Evolutionary conservation across 192 early-diverging fungal species (phyloP).

Genomic region (Coemansia erecta): DNA sequence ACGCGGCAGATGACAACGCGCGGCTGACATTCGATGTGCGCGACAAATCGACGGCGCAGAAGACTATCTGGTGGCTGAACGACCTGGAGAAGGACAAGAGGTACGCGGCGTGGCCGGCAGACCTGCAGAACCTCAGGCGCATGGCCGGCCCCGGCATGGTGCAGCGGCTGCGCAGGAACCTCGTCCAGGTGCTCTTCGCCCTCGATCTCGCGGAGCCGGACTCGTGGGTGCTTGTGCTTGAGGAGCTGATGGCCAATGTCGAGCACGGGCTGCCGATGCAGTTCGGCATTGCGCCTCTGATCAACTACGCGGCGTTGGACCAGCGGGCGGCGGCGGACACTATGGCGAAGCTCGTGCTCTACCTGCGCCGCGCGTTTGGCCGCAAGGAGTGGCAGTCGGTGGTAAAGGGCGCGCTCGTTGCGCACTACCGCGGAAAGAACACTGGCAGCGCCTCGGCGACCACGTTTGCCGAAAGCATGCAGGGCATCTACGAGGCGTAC

Average conservation of each 20-base stretch:
- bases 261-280: slow-evolving; percentile 76
- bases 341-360: slow-evolving; percentile 37
- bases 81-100: slow-evolving; percentile 82
- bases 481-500: slow-evolving; percentile 22
- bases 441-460: background rate
- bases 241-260: slow-evolving; percentile 64
- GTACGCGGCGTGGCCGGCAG: slow-evolving; percentile 68
- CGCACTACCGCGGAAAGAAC: slow-evolving; percentile 9
- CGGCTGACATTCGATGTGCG: slow-evolving; percentile 71
- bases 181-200: slow-evolving; percentile 70
- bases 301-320: slow-evolving; percentile 33
- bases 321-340: slow-evolving; percentile 19
- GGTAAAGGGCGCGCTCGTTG: slow-evolving; percentile 24
- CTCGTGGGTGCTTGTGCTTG: slow-evolving; percentile 59
- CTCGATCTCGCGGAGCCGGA: slow-evolving; percentile 64
- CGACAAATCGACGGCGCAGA: slow-evolving; percentile 51
- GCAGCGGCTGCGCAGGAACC: slow-evolving; percentile 72
- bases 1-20: slow-evolving; percentile 5
- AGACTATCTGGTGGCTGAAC: slow-evolving; percentile 81
- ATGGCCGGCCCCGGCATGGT: slow-evolving; percentile 70
- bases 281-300: slow-evolving; percentile 78
- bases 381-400: slow-evolving; percentile 33
- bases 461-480: slow-evolving; percentile 17
- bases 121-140: slow-evolving; percentile 56
- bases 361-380: slow-evolving; percentile 40